Conservation (phyloP, 352 stramenopile genomes). For the Phytophthora pseudosyringae region DNA sequence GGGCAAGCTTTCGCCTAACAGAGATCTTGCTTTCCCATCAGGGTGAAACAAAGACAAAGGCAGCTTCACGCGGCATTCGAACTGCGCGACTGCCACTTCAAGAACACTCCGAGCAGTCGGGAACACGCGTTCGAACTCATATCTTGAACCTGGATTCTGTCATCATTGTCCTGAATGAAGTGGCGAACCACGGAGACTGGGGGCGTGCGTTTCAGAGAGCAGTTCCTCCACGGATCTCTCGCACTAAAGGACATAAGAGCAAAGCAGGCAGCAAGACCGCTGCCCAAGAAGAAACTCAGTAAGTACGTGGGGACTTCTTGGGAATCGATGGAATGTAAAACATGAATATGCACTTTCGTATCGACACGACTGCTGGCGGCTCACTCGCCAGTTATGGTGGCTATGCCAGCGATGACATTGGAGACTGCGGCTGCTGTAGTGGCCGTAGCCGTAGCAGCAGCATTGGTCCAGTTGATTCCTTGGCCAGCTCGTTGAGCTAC, state of each 20-base stretch:
- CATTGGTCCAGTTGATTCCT: slow-evolving; percentile 85
- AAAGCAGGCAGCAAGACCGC: neutral
- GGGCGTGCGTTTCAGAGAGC: slow-evolving; percentile 56
- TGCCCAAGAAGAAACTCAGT: neutral
- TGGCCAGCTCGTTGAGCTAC: slow-evolving; percentile 88
- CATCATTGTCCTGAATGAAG: slow-evolving; percentile 73
- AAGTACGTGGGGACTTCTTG: slow-evolving; percentile 3
- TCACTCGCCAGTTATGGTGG: slow-evolving; percentile 34
- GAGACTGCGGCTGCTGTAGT: slow-evolving; percentile 65
- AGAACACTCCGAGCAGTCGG: slow-evolving; percentile 46
- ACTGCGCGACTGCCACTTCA: slow-evolving; percentile 70
- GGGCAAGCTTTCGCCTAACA: neutral
- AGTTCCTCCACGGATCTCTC: slow-evolving; percentile 61
- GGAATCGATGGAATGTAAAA: slow-evolving; percentile 17
- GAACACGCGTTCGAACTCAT: slow-evolving; percentile 49
- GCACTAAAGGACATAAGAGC: slow-evolving; percentile 21
- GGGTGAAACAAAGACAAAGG: slow-evolving; percentile 57
- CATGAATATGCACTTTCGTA: slow-evolving; percentile 24
- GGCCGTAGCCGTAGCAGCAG: slow-evolving; percentile 37
- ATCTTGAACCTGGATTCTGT: slow-evolving; percentile 87
- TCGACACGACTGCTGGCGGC: slow-evolving; percentile 1
- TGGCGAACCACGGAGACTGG: slow-evolving; percentile 76
- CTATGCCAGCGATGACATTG: slow-evolving; percentile 66
- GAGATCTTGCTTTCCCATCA: slow-evolving; percentile 15
- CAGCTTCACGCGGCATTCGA: slow-evolving; percentile 32